Conservation (phyloP, 108 stramenopile species). For the Skeletonema costatum region DNA sequence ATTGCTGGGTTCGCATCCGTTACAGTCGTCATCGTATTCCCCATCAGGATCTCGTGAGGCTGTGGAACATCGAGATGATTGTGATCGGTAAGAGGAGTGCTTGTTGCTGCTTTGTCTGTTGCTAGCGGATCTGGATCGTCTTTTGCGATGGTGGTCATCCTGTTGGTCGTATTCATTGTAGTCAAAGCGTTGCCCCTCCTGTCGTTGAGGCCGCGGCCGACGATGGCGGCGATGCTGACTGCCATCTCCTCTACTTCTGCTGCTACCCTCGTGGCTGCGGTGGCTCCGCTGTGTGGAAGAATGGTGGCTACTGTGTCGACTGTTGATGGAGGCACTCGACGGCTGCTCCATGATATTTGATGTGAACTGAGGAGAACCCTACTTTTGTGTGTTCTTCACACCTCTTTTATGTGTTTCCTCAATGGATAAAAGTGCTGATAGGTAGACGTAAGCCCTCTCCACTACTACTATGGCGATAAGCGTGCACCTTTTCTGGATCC, state of each 20-base stretch:
- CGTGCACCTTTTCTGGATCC: too few relatives aligned
- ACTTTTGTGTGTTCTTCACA: too few relatives aligned
- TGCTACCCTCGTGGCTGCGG: background rate
- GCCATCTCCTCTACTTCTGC: background rate
- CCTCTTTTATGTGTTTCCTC: too few relatives aligned
- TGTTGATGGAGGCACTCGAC: background rate
- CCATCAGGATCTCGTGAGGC: constrained; percentile 8
- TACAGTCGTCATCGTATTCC: background rate
- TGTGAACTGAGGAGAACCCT: background rate
- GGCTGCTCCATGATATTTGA: background rate
- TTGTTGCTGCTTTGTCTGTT: background rate
- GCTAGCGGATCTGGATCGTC: background rate
- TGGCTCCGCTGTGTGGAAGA: background rate
- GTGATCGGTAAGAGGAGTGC: background rate
- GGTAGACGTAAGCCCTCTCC: too few relatives aligned
- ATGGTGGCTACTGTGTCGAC: background rate
- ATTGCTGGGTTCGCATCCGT: background rate
- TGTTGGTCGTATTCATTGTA: background rate
- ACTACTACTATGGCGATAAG: too few relatives aligned
- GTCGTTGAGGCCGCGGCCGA: background rate
- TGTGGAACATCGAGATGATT: background rate
- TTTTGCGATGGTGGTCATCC: background rate
- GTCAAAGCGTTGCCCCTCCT: background rate
- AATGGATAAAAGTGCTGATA: background rate
- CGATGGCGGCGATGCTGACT: background rate